A percentile compares a stretch with the other conserved stretches of the same genome.
phyloP scores from a whole-genome alignment of 2,329 filamentous ascomycete genomes.

The Nothopassalora personata region DNA sequence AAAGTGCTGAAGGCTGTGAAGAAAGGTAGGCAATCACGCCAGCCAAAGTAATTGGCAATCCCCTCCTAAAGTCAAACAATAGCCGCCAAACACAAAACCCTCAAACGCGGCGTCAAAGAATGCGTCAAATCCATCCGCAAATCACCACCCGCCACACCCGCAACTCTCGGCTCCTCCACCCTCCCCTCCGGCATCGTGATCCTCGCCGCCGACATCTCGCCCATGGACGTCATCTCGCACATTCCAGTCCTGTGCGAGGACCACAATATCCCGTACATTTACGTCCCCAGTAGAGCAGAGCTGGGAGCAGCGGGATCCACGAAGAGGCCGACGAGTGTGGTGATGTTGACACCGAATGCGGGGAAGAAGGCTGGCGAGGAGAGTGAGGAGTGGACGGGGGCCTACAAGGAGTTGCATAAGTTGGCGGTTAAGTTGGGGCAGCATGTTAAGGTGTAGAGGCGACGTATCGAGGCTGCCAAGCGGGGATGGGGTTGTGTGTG shows the following conservation, averaged over 20 bases:
- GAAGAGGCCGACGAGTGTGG: constrained; percentile 92
- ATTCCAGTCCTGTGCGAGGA: constrained; percentile 97
- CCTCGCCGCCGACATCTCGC: constrained; percentile 94
- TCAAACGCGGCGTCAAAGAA: constrained; percentile 98
- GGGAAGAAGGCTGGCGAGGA: constrained; percentile 44
- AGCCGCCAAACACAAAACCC: constrained; percentile 92
- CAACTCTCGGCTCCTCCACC: constrained; percentile 47
- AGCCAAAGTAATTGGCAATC: too few relatives aligned
- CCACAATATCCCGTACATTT: constrained; percentile 95
- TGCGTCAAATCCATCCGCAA: constrained; percentile 98
- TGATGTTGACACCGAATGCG: constrained; percentile 64
- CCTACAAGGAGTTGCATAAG: constrained; percentile 55
- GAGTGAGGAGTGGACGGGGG: constrained; percentile 54
- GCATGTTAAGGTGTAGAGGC: constrained; percentile 48
- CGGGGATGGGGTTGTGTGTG: not conserved
- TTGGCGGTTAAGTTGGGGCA: constrained; percentile 54
- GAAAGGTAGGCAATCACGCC: constrained; percentile 44
- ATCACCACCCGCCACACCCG: constrained; percentile 64
- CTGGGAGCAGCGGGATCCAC: constrained; percentile 89
- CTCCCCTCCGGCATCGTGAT: constrained; percentile 69
- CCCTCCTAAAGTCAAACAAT: constrained; percentile 6
- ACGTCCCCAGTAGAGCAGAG: constrained; percentile 86
- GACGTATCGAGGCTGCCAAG: not conserved
- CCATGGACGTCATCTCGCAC: constrained; percentile 97
- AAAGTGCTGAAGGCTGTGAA: constrained; percentile 62